Base-by-base conservation (phyloP, 2,329 filamentous ascomycete genomes). In the Chaetomiaceae sp. region DNA sequence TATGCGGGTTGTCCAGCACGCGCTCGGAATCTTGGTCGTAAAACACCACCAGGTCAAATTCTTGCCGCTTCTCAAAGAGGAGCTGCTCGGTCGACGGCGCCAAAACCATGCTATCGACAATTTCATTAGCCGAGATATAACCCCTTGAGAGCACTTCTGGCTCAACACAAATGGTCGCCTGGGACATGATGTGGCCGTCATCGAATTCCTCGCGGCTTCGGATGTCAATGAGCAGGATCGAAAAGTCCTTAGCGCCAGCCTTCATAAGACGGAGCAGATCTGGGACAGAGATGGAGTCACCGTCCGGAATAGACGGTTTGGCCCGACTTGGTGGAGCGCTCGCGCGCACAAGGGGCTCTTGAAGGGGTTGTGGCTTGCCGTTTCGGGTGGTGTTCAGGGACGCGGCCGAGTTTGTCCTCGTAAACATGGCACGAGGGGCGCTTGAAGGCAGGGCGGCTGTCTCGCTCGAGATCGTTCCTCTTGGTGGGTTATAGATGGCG, bases 81-180 rank as follows among this genome's bases (percentile, higher is more conserved):
- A 75, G 70, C 58, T 87, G 83, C 65, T 99, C 93, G n/a, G 75
- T 68, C n/a, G 82, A 73, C 0, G 87, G 85, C 0, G 82, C 85
- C 5, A 93, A 68, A 2, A 89, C 75, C 60, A 91, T 75, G 54
- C 83, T 83, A 53, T 90, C 86, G 16, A 73, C 75, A 33, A 86
- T 77, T 19, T 85, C 72, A 17, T 76, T 73, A 3, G 79, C 80
- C 1, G 82, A 83, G 17, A 85, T 76, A 40, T 81, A 84, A 39
- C 85, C 79, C 48, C 87, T 81, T 42, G 89, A 67, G 9, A 85
- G 79, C 39, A 95, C 79, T 20, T 73, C 76, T 3, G 91, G 89
- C 62, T 99, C 93, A 54, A 99, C 81, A 66, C 93, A 99, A 39
- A 99, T 89, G 34, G 90, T 87, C 5, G 82, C 85, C 50, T 84